Percentiles rank a stretch among this genome's conserved stretches.
These are phyloP conservation scores for Poronia punctata DNA, from an alignment of 495 filamentous ascomycete genomes.

Conservation along the genomic window DNA sequence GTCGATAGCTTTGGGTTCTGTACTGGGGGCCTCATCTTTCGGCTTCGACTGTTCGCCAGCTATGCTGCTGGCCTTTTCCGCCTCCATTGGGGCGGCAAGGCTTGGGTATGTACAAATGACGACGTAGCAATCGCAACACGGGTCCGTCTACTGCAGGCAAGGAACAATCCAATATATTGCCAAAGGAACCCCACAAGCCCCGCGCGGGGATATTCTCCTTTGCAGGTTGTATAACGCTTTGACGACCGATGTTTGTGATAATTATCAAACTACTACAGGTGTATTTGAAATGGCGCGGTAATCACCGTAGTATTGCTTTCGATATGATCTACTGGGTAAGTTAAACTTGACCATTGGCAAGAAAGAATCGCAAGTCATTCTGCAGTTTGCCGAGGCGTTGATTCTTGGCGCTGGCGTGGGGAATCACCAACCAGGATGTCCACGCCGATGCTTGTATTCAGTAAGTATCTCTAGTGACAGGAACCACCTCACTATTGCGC, in stretches of 20 bases:
- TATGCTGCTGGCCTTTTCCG: slow-evolving; percentile 6
- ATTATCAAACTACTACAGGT: too few relatives aligned
- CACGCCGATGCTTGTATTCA: background rate
- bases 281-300: too few relatives aligned
- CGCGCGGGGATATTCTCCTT: slow-evolving; percentile 1
- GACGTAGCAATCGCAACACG: background rate
- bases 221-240: too few relatives aligned
- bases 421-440: background rate
- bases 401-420: slow-evolving; percentile 2
- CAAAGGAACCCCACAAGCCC: slow-evolving; percentile 11
- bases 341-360: too few relatives aligned
- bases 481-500: too few relatives aligned
- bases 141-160: background rate
- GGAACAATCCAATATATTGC: background rate
- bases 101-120: background rate
- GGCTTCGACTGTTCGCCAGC: slow-evolving; percentile 8
- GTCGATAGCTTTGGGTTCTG: slow-evolving; percentile 15
- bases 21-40: slow-evolving; percentile 4
- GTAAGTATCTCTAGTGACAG: too few relatives aligned
- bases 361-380: too few relatives aligned
- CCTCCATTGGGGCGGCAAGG: slow-evolving; percentile 3
- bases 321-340: too few relatives aligned
- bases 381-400: slow-evolving; percentile 4
- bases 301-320: too few relatives aligned
- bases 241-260: too few relatives aligned